Conservation (phyloP, 2,329 filamentous ascomycete genomes). For the Ascochyta rabiei region DNA sequence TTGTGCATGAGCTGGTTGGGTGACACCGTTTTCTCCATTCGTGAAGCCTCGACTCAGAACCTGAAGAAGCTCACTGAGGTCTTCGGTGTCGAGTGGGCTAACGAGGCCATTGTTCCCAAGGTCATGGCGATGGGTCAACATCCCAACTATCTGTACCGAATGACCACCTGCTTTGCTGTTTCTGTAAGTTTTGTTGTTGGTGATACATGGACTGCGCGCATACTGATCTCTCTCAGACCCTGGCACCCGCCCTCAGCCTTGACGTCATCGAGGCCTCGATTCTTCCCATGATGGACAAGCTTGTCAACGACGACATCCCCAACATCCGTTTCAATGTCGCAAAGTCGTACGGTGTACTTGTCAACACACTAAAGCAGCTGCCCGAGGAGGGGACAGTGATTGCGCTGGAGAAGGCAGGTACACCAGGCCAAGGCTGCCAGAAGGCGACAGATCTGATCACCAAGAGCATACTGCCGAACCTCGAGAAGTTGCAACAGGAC, state of each 20-base stretch:
- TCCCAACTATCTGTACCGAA: slow-evolving; percentile 98
- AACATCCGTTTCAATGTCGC: slow-evolving; percentile 99
- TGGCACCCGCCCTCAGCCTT: slow-evolving; percentile 89
- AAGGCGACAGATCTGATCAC: slow-evolving; percentile 81
- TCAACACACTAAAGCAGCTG: slow-evolving; percentile 88
- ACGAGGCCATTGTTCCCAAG: slow-evolving; percentile 95
- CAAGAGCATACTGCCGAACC: slow-evolving; percentile 82
- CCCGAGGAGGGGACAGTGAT: slow-evolving; percentile 87
- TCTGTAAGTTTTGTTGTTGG: slow-evolving; percentile 68
- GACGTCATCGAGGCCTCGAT: slow-evolving; percentile 93
- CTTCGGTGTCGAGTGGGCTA: slow-evolving; percentile 97
- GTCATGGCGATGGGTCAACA: slow-evolving; percentile 98
- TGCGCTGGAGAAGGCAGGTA: slow-evolving; percentile 79
- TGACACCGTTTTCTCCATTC: slow-evolving; percentile 97
- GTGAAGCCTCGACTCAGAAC: slow-evolving; percentile 96
- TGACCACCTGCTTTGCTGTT: slow-evolving; percentile 99
- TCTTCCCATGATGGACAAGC: slow-evolving; percentile 92
- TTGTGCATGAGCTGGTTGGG: slow-evolving; percentile 99
- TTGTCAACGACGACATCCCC: slow-evolving; percentile 91
- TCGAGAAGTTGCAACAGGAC: slow-evolving; percentile 96
- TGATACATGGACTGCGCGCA: background rate
- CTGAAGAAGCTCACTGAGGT: slow-evolving; percentile 98
- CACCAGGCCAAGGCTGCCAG: slow-evolving; percentile 65
- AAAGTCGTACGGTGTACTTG: slow-evolving; percentile 91
- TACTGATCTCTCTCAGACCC: slow-evolving; percentile 67